These are phyloP conservation scores for Priceomyces castillae DNA, from an alignment of 805 yeast genomes.

Conservation along the genomic window DNA sequence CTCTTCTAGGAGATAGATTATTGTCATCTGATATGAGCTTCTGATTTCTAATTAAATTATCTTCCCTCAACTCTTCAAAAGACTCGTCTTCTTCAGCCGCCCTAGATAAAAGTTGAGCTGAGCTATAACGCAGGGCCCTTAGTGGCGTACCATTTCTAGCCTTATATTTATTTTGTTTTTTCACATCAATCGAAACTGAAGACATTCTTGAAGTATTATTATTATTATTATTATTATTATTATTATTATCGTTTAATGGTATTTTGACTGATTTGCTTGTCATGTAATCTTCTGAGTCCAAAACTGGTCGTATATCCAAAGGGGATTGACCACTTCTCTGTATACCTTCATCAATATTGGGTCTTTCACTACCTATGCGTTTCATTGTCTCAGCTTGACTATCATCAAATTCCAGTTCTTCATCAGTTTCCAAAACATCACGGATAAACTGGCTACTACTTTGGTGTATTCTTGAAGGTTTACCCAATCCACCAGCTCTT, in stretches of 20 bases:
- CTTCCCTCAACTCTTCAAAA: conserved; percentile 9
- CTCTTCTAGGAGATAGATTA: conserved; percentile 19
- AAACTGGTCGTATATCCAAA: not conserved
- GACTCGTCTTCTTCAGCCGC: not conserved
- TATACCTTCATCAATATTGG: not conserved
- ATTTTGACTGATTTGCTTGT: conserved; percentile 10
- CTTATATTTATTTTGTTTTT: conserved; percentile 9
- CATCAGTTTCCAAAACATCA: conserved; percentile 5
- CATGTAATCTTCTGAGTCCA: not conserved
- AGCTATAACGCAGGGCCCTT: conserved; percentile 11
- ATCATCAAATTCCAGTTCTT: conserved; percentile 31
- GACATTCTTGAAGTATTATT: not conserved
- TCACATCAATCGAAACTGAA: not conserved
- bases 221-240: not conserved
- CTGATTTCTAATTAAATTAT: conserved; percentile 12
- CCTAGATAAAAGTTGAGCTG: not conserved
- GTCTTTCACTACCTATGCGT: conserved; percentile 6
- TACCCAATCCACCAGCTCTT: not conserved
- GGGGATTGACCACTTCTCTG: not conserved
- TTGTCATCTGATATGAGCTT: conserved; percentile 25
- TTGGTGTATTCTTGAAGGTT: conserved; percentile 1
- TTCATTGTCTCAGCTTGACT: conserved; percentile 29
- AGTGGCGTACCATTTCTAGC: conserved; percentile 20
- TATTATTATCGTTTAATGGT: conserved; percentile 11
- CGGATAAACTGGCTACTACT: not conserved